Evolutionary conservation across 768 basidiomycete genomes (phyloP).

Genomic region (Psilocybe cyanescens): DNA sequence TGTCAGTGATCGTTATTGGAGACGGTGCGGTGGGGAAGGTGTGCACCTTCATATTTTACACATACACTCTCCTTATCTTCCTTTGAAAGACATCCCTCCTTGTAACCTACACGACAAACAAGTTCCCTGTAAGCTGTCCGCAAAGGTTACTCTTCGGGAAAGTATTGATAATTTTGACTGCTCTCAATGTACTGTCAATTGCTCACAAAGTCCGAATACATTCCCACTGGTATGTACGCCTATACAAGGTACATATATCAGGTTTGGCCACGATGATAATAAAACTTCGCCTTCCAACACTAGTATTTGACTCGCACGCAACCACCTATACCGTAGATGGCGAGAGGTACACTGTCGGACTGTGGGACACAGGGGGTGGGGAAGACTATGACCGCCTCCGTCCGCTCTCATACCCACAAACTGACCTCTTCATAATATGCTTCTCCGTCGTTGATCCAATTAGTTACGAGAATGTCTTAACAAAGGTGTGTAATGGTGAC

Average conservation of each 20-base stretch:
- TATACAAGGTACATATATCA: background rate
- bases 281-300: too few relatives aligned
- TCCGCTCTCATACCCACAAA: background rate
- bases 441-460: conserved; percentile 1
- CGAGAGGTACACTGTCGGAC: background rate
- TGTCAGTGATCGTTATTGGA: background rate
- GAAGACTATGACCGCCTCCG: background rate
- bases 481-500: background rate
- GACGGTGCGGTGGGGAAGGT: background rate
- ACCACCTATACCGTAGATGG: background rate
- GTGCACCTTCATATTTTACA: background rate
- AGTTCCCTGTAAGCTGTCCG: background rate
- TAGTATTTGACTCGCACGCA: background rate
- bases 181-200: too few relatives aligned
- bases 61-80: background rate
- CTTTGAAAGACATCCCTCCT: background rate
- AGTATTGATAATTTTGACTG: too few relatives aligned
- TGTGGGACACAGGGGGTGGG: background rate
- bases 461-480: conserved; percentile 4
- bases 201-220: background rate
- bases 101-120: background rate
- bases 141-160: too few relatives aligned
- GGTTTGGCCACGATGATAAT: background rate
- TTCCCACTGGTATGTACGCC: background rate
- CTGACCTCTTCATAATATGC: conserved; percentile 1